Evolutionary conservation across 345 rosid species (phyloP).

Genomic region (Geranium brycei): DNA sequence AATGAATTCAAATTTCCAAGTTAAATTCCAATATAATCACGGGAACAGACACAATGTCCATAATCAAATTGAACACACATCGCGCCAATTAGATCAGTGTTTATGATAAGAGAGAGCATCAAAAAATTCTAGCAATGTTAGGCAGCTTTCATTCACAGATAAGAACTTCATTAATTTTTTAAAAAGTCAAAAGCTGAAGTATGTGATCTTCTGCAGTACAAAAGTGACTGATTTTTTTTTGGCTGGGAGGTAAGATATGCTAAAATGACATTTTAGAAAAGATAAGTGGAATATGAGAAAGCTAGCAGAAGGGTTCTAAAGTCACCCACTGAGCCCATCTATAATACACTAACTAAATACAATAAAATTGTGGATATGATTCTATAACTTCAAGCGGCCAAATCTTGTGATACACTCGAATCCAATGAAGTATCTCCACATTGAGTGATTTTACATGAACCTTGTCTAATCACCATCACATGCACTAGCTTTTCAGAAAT

Average conservation of each 20-base stretch:
- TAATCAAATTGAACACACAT: no score
- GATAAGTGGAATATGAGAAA: not conserved
- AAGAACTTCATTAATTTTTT: no score
- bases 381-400: not conserved
- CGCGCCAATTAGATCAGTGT: no score
- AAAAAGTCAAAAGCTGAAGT: not conserved
- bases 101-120: no score
- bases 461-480: no score
- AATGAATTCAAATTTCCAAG: no score
- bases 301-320: not conserved
- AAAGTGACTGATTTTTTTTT: not conserved
- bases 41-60: no score
- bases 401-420: not conserved
- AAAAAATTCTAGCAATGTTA: no score
- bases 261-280: not conserved
- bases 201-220: not conserved
- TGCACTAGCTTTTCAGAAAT: no score
- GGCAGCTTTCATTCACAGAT: no score
- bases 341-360: not conserved
- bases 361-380: not conserved
- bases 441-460: not conserved
- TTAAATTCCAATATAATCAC: no score
- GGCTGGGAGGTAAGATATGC: not conserved
- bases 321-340: not conserved
- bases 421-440: not conserved